Base-by-base conservation (phyloP, 2,329 filamentous ascomycete genomes). In the Sporothrix protearum region DNA sequence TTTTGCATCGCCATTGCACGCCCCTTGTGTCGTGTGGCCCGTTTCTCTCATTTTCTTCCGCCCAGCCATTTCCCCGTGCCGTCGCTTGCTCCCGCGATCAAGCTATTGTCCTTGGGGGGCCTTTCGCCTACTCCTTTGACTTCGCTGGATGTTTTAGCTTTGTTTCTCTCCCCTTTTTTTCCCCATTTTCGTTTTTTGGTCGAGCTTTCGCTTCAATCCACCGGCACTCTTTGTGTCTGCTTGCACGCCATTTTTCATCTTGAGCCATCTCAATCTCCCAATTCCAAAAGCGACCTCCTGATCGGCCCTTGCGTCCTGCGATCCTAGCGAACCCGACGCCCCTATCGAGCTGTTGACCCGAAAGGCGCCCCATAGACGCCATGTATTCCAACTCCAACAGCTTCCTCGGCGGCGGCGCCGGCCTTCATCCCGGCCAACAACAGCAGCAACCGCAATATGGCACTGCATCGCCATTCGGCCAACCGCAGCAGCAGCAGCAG, bases 371-470 rank as follows among this genome's bases (percentile, higher is more conserved):
- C 42, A 28, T 14, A n/a, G 8, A 36, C 75, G 74, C 78, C 82
- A 97, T 97, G 95, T 98, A 93, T 84, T 96, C 93, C 76, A 93
- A 91, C 80, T 92, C 93, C 76, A 96, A 92, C 84, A 90, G 92
- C 75, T 97, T 91, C 81, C 83, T 97, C 78, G 93, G 93, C 81
- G 91, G 90, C 47, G 69, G 72, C 83, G 93, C 90, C 79, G 91
- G 86, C 84, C 88, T 91, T 80, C 91, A 90, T 73, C 92, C 91
- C 70, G 87, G 88, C 75, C 85, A 85, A 75, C 89, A 87, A 78
- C 89, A 87, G 78, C 88, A 49, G 47, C 69, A 63, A n/a, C 68
- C 53, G 55, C 71, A 47, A 76, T 87, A 85, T 83, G 85, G 85
- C 76, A 80, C 82, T 78, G 82, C 85, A 73, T 85, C 87, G 78